Conservation (phyloP, 2,329 filamentous ascomycete genomes). For the Alternaria ventricosa region DNA sequence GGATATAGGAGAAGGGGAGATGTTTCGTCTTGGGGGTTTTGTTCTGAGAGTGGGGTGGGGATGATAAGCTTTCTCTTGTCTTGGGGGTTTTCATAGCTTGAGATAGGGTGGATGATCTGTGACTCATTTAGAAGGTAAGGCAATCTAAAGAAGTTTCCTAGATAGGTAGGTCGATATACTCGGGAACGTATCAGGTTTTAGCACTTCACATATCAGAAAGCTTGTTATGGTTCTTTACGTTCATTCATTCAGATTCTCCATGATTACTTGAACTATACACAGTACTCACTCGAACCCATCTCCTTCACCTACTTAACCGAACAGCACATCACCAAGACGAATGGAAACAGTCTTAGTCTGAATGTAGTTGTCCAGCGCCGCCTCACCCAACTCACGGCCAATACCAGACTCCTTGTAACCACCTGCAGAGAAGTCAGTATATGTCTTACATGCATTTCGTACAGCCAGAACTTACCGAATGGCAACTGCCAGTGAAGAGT, state of each 20-base stretch:
- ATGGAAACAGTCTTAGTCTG: slow-evolving; percentile 55
- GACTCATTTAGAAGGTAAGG: not conserved
- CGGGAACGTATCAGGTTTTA: too few species aligned
- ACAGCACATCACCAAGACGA: slow-evolving; percentile 58
- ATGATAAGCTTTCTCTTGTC: not conserved
- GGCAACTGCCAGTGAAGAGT: slow-evolving; percentile 70
- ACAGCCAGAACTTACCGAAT: slow-evolving; percentile 45
- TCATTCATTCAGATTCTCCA: slow-evolving; percentile 11
- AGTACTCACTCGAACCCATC: slow-evolving; percentile 7
- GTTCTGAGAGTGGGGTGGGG: not conserved
- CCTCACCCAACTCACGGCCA: slow-evolving; percentile 59
- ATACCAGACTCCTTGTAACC: slow-evolving; percentile 59
- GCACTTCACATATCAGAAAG: not conserved
- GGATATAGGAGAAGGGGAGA: not conserved
- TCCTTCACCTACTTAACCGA: slow-evolving; percentile 48
- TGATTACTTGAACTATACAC: slow-evolving; percentile 16
- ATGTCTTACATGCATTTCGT: not conserved
- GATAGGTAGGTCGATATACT: not conserved
- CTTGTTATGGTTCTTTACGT: slow-evolving; percentile 12
- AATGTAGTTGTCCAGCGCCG: slow-evolving; percentile 56
- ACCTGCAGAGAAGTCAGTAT: not conserved
- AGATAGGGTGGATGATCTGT: not conserved
- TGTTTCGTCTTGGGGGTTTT: not conserved
- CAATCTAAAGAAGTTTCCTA: not conserved
- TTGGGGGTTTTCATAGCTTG: too few species aligned